A percentile compares a stretch with the other conserved stretches of the same genome.
Conservation (phyloP, 2,329 filamentous ascomycete genomes). For the Penicillium hordei region DNA sequence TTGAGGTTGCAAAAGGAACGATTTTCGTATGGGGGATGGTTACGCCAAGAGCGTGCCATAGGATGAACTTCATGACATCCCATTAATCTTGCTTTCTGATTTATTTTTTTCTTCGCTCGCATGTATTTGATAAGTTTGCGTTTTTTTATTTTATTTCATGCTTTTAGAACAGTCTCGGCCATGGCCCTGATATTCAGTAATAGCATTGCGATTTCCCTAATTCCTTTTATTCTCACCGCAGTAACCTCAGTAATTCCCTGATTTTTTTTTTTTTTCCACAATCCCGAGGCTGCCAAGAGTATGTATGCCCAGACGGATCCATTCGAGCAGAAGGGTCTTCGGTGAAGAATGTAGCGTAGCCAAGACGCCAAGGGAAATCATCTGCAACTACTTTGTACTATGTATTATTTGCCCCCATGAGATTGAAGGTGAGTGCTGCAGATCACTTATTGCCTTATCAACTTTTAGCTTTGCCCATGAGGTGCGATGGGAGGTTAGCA, state of each 20-base stretch:
- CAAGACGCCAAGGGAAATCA: slow-evolving; percentile 20
- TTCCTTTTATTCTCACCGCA: slow-evolving; percentile 1
- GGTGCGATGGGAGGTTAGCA: background rate
- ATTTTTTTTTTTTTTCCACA: background rate
- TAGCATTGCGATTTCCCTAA: slow-evolving; percentile 9
- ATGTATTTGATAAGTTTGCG: slow-evolving; percentile 28
- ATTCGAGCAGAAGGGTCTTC: background rate
- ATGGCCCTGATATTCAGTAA: slow-evolving; percentile 13
- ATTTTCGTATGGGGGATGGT: slow-evolving; percentile 15
- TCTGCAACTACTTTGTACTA: slow-evolving; percentile 1
- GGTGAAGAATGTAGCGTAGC: slow-evolving; percentile 10
- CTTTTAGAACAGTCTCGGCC: slow-evolving; percentile 10
- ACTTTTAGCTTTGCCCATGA: slow-evolving; percentile 4
- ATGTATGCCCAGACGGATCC: background rate
- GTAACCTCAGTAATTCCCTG: background rate
- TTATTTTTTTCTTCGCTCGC: slow-evolving; percentile 13
- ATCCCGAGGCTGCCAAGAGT: background rate
- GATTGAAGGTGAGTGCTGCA: background rate
- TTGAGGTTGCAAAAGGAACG: slow-evolving; percentile 29
- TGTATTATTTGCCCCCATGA: background rate
- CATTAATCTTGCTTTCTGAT: slow-evolving; percentile 24
- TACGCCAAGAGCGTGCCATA: slow-evolving; percentile 3
- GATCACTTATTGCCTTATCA: slow-evolving; percentile 3
- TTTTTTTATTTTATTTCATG: slow-evolving; percentile 8
- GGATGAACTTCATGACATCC: slow-evolving; percentile 19